These are phyloP conservation scores for Pestalotiopsis sp. DNA, from an alignment of 2,329 filamentous ascomycete genomes.

Conservation along the genomic window DNA sequence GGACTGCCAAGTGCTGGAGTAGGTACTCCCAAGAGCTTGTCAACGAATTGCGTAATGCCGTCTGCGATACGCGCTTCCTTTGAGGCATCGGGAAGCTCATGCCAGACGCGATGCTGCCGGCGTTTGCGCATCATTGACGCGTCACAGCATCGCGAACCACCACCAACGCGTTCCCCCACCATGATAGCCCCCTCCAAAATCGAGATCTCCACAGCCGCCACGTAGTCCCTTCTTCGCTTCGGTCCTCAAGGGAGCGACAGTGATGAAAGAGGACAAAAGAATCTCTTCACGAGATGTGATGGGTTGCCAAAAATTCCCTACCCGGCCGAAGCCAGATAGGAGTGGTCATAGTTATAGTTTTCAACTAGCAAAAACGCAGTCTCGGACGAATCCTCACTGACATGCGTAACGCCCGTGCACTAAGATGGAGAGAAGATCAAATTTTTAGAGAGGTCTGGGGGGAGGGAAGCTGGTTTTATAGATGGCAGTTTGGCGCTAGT, in stretches of 20 bases:
- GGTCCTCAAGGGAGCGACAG: slow-evolving; percentile 41
- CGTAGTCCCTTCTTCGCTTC: slow-evolving; percentile 49
- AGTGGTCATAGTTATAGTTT: slow-evolving; percentile 81
- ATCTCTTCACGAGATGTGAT: slow-evolving; percentile 33
- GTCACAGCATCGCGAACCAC: not conserved
- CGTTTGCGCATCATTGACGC: not conserved
- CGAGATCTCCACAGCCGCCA: not conserved
- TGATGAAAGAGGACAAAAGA: slow-evolving; percentile 50
- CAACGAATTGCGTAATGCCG: not conserved
- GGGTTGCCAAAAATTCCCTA: slow-evolving; percentile 77
- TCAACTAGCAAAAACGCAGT: slow-evolving; percentile 88
- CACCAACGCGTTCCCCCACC: not conserved
- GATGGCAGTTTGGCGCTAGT: not conserved
- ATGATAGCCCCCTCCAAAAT: not conserved
- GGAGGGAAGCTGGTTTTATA: not conserved
- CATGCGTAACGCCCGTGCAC: slow-evolving; percentile 80
- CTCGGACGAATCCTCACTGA: slow-evolving; percentile 88
- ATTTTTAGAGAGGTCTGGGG: slow-evolving; percentile 17
- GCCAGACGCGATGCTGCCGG: not conserved
- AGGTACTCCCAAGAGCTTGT: not conserved
- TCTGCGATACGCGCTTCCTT: not conserved
- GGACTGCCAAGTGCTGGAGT: too few relatives aligned
- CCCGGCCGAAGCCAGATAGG: slow-evolving; percentile 66
- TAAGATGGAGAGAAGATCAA: slow-evolving; percentile 51
- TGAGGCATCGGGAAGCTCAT: not conserved